phyloP scores from a whole-genome alignment of 1,139 yeast genomes.

The Nakaseomyces bracarensis region DNA sequence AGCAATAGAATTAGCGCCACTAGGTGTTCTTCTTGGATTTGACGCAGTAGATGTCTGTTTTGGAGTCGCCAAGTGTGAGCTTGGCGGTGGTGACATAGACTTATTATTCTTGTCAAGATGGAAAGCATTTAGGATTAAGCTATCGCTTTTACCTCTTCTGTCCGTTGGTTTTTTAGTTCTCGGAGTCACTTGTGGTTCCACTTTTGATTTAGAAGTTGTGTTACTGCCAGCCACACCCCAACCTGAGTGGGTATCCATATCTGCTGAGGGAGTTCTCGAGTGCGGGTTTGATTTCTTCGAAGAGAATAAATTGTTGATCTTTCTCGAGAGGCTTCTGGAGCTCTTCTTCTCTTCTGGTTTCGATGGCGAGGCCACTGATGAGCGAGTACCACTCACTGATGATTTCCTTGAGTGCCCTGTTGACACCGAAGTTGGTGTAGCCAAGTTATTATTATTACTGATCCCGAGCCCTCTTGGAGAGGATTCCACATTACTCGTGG shows the following conservation, averaged over 20 bases:
- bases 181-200: background rate
- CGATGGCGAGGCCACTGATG: background rate
- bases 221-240: slow-evolving; percentile 22
- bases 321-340: slow-evolving; percentile 24
- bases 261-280: slow-evolving; percentile 6
- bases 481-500: background rate
- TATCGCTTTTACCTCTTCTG: slow-evolving; percentile 27
- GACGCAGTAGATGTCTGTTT: background rate
- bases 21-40: background rate
- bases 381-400: background rate
- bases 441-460: background rate
- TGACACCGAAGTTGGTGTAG: background rate
- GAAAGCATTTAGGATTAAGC: slow-evolving; percentile 12
- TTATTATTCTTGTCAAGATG: background rate
- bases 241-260: slow-evolving; percentile 24
- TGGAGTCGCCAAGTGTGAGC: background rate
- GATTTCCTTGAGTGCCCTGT: slow-evolving; percentile 3
- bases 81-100: background rate
- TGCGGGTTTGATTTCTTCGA: slow-evolving; percentile 2
- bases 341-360: slow-evolving; percentile 12
- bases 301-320: slow-evolving; percentile 6
- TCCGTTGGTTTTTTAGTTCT: background rate
- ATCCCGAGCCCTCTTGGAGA: slow-evolving; percentile 1
- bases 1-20: background rate
- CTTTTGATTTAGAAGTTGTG: slow-evolving; percentile 4